A percentile compares a stretch with the other conserved stretches of the same genome.
phyloP scores from a whole-genome alignment of 2,329 filamentous ascomycete species.

The Berkeleyomyces rouxiae region DNA sequence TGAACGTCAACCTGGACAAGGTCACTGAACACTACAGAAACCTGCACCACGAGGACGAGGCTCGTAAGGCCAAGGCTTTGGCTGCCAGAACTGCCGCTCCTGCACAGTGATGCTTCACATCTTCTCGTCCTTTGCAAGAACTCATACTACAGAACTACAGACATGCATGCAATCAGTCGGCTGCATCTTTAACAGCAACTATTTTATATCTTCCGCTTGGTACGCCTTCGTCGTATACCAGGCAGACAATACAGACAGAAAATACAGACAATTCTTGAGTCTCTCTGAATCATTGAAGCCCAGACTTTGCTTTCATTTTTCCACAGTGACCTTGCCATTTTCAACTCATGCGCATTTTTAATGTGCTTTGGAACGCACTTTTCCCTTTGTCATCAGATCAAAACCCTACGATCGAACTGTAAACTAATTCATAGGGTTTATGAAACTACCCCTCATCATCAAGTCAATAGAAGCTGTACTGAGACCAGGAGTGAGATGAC shows the following conservation, averaged over 20 bases:
- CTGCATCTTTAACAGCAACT: background rate
- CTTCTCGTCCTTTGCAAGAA: background rate
- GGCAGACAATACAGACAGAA: background rate
- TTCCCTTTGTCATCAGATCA: background rate
- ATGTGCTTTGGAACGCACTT: background rate
- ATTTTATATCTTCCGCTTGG: background rate
- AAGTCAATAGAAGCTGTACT: background rate
- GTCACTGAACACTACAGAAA: slow-evolving; percentile 41
- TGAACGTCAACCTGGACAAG: slow-evolving; percentile 32
- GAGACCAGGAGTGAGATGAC: background rate
- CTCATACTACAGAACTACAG: background rate
- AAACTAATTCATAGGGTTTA: background rate
- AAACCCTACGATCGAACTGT: background rate
- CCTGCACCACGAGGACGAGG: slow-evolving; percentile 37
- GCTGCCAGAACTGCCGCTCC: slow-evolving; percentile 20
- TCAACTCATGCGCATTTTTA: background rate
- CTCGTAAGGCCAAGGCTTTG: slow-evolving; percentile 35
- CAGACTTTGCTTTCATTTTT: background rate
- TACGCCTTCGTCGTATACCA: background rate
- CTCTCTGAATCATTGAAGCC: background rate
- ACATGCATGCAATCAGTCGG: background rate
- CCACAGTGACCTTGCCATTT: background rate
- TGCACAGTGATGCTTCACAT: background rate
- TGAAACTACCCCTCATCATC: background rate
- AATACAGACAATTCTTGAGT: background rate